These are phyloP conservation scores for Sporothrix schenckii DNA, from an alignment of 2,329 filamentous ascomycete species.

Conservation along the genomic window DNA sequence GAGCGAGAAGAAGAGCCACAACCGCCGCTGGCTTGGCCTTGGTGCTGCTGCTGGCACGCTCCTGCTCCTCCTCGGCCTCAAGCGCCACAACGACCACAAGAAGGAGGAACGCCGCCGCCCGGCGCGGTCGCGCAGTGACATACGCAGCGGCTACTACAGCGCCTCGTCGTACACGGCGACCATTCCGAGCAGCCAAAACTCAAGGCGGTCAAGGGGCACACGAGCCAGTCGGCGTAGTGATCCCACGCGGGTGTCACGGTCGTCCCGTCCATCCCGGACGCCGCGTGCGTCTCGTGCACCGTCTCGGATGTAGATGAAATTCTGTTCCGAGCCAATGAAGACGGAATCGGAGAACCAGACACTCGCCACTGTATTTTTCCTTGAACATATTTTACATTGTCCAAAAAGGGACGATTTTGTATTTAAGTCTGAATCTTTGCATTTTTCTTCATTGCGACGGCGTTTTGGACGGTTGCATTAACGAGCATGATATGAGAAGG, in stretches of 20 bases:
- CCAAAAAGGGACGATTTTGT: constrained; percentile 1
- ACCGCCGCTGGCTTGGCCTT: constrained; percentile 57
- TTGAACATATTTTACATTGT: constrained; percentile 9
- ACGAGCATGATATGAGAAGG: constrained; percentile 16
- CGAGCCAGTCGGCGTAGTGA: constrained; percentile 38
- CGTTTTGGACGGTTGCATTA: constrained; percentile 27
- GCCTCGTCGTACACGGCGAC: constrained; percentile 56
- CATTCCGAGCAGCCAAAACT: constrained; percentile 45
- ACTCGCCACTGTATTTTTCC: constrained; percentile 11
- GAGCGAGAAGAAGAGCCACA: constrained; percentile 56
- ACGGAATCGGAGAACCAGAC: not conserved
- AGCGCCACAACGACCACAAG: constrained; percentile 53
- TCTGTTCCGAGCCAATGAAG: not conserved
- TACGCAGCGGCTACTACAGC: constrained; percentile 57
- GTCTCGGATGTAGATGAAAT: constrained; percentile 24
- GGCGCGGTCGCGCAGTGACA: constrained; percentile 49
- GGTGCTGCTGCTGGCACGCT: constrained; percentile 56
- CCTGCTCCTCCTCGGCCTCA: constrained; percentile 57
- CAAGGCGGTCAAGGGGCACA: constrained; percentile 36
- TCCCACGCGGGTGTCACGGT: constrained; percentile 40
- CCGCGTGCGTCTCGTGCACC: constrained; percentile 24
- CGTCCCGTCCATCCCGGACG: constrained; percentile 33
- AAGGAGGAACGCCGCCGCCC: constrained; percentile 49
- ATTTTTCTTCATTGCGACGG: constrained; percentile 30
- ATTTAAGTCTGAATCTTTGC: constrained; percentile 20